phyloP scores from a whole-genome alignment of 331 rosid species.

The Cydonia oblonga region DNA sequence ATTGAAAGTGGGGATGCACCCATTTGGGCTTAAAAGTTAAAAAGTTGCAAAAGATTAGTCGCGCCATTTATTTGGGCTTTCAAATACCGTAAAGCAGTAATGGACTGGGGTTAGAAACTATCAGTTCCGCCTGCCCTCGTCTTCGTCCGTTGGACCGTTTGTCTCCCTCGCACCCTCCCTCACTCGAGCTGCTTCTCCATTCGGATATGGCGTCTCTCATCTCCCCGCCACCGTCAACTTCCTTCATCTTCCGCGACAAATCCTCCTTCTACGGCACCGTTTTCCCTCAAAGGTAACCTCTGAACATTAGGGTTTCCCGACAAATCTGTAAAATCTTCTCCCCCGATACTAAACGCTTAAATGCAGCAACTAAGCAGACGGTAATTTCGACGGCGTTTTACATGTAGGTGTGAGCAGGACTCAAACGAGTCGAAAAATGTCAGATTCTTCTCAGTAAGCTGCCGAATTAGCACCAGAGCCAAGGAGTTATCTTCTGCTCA shows the following conservation, averaged over 20 bases:
- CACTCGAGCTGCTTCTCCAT: background rate
- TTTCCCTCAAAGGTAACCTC: slow-evolving; percentile 16
- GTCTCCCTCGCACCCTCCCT: background rate
- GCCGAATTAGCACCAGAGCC: slow-evolving; percentile 19
- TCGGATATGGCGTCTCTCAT: slow-evolving; percentile 26
- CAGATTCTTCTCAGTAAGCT: slow-evolving; percentile 12
- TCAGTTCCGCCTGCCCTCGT: background rate
- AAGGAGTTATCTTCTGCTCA: slow-evolving; percentile 20
- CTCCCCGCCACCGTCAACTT: slow-evolving; percentile 14
- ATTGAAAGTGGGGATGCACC: no score
- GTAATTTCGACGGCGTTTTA: background rate
- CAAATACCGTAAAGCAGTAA: background rate
- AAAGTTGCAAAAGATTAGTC: background rate
- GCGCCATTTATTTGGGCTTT: background rate
- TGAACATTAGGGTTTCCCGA: background rate
- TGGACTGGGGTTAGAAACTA: background rate
- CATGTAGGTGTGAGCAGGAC: background rate
- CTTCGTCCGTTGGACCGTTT: background rate
- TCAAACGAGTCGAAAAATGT: background rate
- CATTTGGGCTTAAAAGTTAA: no score
- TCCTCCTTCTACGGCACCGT: background rate
- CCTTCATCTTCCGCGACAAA: slow-evolving; percentile 3
- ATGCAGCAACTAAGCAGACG: background rate
- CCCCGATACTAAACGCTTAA: background rate
- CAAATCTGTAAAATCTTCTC: background rate